A percentile compares a stretch with the other conserved stretches of the same genome.
phyloP scores from a whole-genome alignment of 495 filamentous ascomycete genomes.

The Trypethelium eluteriae region DNA sequence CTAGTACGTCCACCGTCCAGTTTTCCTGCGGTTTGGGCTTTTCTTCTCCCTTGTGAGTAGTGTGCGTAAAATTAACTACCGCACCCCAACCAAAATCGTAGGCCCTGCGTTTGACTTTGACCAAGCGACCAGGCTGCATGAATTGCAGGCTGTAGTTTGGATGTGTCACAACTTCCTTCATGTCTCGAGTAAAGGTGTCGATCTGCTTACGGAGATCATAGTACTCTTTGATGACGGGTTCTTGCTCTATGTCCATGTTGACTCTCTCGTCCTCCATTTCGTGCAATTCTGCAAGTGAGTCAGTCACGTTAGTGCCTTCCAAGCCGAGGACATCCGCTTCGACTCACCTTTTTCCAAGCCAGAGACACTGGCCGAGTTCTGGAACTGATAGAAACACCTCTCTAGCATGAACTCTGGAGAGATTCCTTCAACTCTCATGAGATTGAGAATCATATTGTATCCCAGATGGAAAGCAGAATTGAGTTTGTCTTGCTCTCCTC shows the following conservation, averaged over 20 bases:
- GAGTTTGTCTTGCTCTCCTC: constrained; percentile 89
- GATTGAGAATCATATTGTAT: constrained; percentile 98
- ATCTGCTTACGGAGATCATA: constrained; percentile 78
- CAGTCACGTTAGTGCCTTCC: constrained; percentile 19
- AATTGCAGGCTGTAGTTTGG: constrained; percentile 75
- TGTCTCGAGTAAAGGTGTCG: constrained; percentile 71
- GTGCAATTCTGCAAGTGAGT: constrained; percentile 50
- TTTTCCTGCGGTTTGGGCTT: constrained; percentile 62
- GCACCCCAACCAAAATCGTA: constrained; percentile 91
- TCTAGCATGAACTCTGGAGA: constrained; percentile 96
- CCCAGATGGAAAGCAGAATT: constrained; percentile 97
- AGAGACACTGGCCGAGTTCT: constrained; percentile 79
- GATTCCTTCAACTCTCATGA: constrained; percentile 91
- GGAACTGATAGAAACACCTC: constrained; percentile 95
- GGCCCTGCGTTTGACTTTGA: constrained; percentile 71
- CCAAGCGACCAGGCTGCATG: constrained; percentile 70
- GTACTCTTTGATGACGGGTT: constrained; percentile 83
- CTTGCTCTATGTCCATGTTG: constrained; percentile 70
- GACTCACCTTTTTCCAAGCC: constrained; percentile 61
- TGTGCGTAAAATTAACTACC: constrained; percentile 58
- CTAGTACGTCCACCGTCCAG: constrained; percentile 71
- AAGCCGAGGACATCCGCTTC: not conserved
- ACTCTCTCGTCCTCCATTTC: constrained; percentile 64
- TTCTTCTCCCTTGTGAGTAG: constrained; percentile 53
- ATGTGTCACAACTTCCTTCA: constrained; percentile 80